phyloP scores from a whole-genome alignment of 164 flowering plant species.

The Protea cynaroides region DNA sequence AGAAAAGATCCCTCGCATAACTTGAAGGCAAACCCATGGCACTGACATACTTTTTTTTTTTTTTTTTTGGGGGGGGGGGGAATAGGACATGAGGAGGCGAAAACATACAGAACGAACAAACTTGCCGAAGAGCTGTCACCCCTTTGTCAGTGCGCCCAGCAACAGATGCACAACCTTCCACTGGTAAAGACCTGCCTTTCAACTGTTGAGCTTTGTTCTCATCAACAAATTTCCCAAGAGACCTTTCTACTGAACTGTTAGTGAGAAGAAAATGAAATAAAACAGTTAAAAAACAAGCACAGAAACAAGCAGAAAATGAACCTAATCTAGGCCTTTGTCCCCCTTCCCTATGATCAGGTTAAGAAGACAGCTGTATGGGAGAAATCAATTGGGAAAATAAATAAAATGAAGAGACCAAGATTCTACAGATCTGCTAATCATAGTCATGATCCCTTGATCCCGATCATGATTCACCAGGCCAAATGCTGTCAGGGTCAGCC shows the following conservation, averaged over 20 bases:
- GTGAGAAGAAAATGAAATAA: neutral
- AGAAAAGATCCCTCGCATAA: too few species aligned
- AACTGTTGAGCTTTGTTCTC: constrained; percentile 62
- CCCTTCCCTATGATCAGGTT: too few species aligned
- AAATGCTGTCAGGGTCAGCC: too few species aligned
- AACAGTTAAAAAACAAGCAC: neutral
- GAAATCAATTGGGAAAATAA: neutral
- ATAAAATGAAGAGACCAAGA: neutral
- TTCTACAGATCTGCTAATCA: too few species aligned
- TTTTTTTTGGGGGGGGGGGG: too few species aligned
- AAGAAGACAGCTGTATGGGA: too few species aligned
- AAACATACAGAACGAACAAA: constrained; percentile 79
- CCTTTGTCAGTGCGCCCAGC: constrained; percentile 99
- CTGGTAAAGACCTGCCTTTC: constrained; percentile 58
- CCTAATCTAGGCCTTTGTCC: neutral
- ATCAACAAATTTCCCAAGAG: constrained; percentile 80
- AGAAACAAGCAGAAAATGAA: neutral
- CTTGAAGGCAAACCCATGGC: too few species aligned
- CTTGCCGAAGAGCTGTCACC: constrained; percentile 87
- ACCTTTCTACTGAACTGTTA: constrained; percentile 56
- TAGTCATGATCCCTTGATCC: too few species aligned
- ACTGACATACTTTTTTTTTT: too few species aligned
- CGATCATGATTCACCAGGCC: too few species aligned
- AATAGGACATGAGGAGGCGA: neutral
- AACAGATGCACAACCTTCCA: constrained; percentile 68